Conservation (phyloP, 495 filamentous ascomycete species). For the Lindgomyces ingoldianus region DNA sequence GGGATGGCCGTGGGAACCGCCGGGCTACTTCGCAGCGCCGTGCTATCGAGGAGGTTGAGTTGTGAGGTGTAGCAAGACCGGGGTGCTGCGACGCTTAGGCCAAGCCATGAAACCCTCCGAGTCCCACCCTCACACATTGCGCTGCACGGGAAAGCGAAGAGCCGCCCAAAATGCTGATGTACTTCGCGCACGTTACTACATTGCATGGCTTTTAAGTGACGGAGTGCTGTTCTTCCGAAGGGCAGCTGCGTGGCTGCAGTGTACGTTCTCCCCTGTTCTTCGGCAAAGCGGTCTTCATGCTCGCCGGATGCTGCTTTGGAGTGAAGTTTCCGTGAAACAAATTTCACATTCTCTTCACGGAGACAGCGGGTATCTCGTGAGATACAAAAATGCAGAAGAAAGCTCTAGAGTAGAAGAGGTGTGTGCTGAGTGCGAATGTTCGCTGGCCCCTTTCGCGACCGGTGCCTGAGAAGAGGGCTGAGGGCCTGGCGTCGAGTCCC, state of each 20-base stretch:
- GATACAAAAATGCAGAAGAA: background rate
- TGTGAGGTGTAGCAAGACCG: slow-evolving; percentile 32
- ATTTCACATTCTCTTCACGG: background rate
- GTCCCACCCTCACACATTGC: slow-evolving; percentile 14
- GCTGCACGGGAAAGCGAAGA: slow-evolving; percentile 23
- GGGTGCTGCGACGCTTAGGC: slow-evolving; percentile 36
- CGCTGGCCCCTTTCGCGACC: background rate
- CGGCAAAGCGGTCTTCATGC: background rate
- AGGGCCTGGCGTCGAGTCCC: background rate
- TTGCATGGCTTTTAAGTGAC: slow-evolving; percentile 25
- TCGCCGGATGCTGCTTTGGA: background rate
- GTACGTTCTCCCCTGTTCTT: background rate
- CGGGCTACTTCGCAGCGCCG: slow-evolving; percentile 3
- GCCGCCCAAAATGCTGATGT: slow-evolving; percentile 12
- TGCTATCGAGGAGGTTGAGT: slow-evolving; percentile 21
- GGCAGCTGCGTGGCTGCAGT: background rate
- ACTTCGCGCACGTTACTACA: background rate
- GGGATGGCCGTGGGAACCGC: slow-evolving; percentile 22
- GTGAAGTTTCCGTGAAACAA: background rate
- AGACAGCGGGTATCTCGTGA: background rate
- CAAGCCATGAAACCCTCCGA: slow-evolving; percentile 30
- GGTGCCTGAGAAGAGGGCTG: too few relatives aligned
- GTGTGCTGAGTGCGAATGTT: slow-evolving; percentile 6
- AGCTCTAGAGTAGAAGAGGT: too few relatives aligned
- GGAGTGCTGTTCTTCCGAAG: slow-evolving; percentile 12